Conservation (phyloP, 1,284 basidiomycete species). For the Entoloma clypeatum region DNA sequence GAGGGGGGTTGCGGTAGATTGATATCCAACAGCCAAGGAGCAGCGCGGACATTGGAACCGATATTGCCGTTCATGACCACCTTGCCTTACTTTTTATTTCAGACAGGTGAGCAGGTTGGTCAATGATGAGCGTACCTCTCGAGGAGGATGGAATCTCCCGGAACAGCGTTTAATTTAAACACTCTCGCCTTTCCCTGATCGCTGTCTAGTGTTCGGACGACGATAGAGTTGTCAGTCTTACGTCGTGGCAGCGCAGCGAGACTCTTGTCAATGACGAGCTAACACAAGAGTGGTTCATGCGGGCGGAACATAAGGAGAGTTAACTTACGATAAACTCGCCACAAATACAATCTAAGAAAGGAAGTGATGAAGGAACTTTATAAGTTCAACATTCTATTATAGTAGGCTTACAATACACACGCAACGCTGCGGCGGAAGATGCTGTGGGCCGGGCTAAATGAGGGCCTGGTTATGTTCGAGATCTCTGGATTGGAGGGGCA, state of each 20-base stretch:
- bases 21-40: constrained; percentile 69
- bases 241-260: constrained; percentile 66
- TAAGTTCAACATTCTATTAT: constrained; percentile 5
- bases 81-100: constrained; percentile 36
- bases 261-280: constrained; percentile 81
- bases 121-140: constrained; percentile 56
- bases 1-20: constrained; percentile 63
- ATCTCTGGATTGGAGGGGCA: constrained; percentile 8
- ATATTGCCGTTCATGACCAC: constrained; percentile 72
- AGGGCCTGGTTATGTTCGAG: constrained; percentile 11
- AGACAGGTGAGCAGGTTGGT: constrained; percentile 1
- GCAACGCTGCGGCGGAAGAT: constrained; percentile 70
- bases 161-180: constrained; percentile 73
- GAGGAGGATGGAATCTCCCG: constrained; percentile 62
- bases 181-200: constrained; percentile 56
- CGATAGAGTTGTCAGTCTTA: constrained; percentile 67
- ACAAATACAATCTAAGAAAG: constrained; percentile 69
- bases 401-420: constrained; percentile 67
- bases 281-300: constrained; percentile 8
- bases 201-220: constrained; percentile 65
- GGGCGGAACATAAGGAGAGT: constrained; percentile 5
- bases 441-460: constrained; percentile 69
- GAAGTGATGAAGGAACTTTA: constrained; percentile 12
- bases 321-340: constrained; percentile 76
- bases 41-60: constrained; percentile 74